phyloP scores from a whole-genome alignment of 2,329 filamentous ascomycete genomes.

The Colletotrichum acutatum region DNA sequence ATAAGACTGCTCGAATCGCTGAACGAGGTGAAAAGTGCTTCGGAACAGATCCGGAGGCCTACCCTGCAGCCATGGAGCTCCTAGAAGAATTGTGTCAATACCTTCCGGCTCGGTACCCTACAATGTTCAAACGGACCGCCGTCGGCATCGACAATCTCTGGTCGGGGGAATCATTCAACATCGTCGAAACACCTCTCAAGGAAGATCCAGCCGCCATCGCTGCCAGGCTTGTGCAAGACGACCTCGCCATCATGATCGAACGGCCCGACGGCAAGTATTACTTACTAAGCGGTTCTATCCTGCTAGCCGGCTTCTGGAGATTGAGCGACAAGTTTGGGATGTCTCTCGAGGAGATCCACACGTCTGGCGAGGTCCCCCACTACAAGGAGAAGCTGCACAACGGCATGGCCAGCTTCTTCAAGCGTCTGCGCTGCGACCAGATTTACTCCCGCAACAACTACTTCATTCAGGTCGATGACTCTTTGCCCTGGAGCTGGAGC shows the following conservation, averaged over 20 bases:
- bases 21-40: conserved; percentile 76
- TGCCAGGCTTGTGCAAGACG: conserved; percentile 81
- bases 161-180: conserved; percentile 79
- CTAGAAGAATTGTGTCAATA: conserved; percentile 79
- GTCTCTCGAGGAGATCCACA: conserved; percentile 83
- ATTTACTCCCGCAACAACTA: conserved; percentile 80
- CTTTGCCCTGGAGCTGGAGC: conserved; percentile 78
- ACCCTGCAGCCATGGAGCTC: conserved; percentile 78
- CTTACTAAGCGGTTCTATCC: conserved; percentile 78
- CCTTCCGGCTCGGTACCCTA: conserved; percentile 80
- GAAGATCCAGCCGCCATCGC: conserved; percentile 85
- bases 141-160: conserved; percentile 76
- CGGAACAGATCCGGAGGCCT: conserved; percentile 75
- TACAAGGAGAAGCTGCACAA: conserved; percentile 78
- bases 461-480: conserved; percentile 87
- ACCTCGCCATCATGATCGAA: conserved; percentile 87
- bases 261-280: conserved; percentile 81
- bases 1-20: conserved; percentile 75
- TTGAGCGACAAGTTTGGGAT: conserved; percentile 85
- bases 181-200: conserved; percentile 68
- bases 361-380: conserved; percentile 78
- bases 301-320: conserved; percentile 86
- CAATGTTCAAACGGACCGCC: conserved; percentile 71
- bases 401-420: conserved; percentile 86
- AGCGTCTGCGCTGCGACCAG: conserved; percentile 74